Evolutionary conservation across 148 eudicot species (phyloP), one percentile per base, ranked within the genome.

Genomic region (Cornus kousa): DNA sequence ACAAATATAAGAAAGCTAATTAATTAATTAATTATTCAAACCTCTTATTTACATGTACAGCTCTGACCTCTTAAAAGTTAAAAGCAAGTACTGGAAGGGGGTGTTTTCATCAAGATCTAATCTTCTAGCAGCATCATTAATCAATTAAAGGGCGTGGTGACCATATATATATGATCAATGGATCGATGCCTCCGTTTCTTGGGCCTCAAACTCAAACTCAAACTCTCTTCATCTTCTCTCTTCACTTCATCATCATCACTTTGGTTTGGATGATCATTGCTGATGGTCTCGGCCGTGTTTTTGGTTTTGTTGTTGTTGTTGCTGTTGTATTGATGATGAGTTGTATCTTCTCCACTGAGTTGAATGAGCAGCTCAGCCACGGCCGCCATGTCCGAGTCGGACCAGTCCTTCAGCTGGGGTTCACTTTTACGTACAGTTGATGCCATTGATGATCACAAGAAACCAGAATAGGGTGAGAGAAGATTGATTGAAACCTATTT

Each of bases 351-450:
- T 77, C 79, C 53, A 46, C 60, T 50, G 5, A 77, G 67, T 35
- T 77, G 80, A 67, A 77, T 77, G n/a, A 77, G 80, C 67, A 69
- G 73, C 80, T 77, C 67, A 35, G 74, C 80, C n/a, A 73, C 74
- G 2, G 62, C 46, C 7, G 72, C 79, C 79, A 67, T 46, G 11
- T 76, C 78, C 53, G 33, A 53, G 11, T 76, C 78, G 37, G 70
- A 5, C 3, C 65, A 23, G 55, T 75, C 57, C 22, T 43, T 28
- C 5, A 4, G 5, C 28, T 40, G 7, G 3, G 17, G 31, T 74
- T n/a, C 50, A 60, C 1, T 74, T 28, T 33, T 60, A 33, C 24
- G 1, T 9, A 17, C 76, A 13, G n/a, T 5, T 12, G 66, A 2
- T 17, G 73, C 37, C 71, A 68, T 68, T 35, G 46, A 68, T 68